These are phyloP conservation scores for Diaporthe destruens DNA, from an alignment of 2,329 filamentous ascomycete genomes.

Conservation along the genomic window DNA sequence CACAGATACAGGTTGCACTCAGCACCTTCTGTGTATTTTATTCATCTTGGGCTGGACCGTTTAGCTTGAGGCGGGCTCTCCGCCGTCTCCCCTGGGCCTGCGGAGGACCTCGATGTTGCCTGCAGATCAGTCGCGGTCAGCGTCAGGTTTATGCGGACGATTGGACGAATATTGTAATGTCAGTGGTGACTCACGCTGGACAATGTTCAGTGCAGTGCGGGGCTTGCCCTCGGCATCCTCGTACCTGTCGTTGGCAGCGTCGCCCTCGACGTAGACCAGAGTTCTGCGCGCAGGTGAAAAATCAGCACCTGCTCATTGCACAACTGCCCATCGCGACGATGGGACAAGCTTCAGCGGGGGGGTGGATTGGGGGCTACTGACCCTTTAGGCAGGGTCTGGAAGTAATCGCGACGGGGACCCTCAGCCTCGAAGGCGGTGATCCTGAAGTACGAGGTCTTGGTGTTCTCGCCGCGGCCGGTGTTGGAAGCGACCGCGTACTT, in stretches of 20 bases:
- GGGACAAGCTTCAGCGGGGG: too few relatives aligned
- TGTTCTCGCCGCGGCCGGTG: constrained; percentile 75
- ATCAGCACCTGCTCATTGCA: neutral
- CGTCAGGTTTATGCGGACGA: neutral
- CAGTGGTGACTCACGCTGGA: constrained; percentile 77
- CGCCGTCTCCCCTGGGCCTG: constrained; percentile 27
- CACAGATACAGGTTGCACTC: neutral
- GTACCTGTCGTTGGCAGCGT: constrained; percentile 76
- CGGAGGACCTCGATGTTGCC: constrained; percentile 63
- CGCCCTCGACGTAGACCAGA: constrained; percentile 85
- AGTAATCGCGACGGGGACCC: constrained; percentile 76
- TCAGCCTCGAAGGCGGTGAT: constrained; percentile 79
- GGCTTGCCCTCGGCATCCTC: constrained; percentile 79
- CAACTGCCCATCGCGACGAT: neutral
- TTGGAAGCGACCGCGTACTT: constrained; percentile 82
- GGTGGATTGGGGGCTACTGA: constrained; percentile 67
- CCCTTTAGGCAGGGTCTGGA: constrained; percentile 86
- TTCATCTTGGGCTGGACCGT: neutral
- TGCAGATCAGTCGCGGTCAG: constrained; percentile 46
- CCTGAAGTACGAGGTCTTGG: constrained; percentile 87
- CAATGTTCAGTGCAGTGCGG: constrained; percentile 73
- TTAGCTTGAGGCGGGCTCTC: constrained; percentile 29
- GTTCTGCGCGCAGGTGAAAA: constrained; percentile 65
- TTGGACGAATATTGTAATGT: neutral
- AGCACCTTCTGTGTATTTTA: neutral